These are phyloP conservation scores for Cnidoscolus chayamansa DNA, from an alignment of 441 rosid species.

Conservation along the genomic window DNA sequence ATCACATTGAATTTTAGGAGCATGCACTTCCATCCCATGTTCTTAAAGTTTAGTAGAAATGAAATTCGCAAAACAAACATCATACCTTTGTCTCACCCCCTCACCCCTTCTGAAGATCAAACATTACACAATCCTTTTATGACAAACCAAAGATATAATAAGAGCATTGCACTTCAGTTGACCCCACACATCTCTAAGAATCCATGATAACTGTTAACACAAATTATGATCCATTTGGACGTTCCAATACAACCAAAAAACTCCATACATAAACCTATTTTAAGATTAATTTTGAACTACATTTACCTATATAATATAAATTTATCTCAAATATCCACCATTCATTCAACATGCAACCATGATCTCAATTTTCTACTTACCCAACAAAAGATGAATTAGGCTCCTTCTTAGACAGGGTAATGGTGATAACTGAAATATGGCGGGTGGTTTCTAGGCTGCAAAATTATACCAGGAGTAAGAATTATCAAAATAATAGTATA, in stretches of 20 bases:
- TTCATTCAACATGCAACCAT: background rate
- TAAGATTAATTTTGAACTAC: too few species aligned
- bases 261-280: too few species aligned
- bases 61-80: too few species aligned
- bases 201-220: background rate
- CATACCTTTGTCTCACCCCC: too few species aligned
- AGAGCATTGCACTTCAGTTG: background rate
- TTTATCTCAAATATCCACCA: background rate
- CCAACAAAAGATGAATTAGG: constrained; percentile 58
- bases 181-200: background rate
- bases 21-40: too few species aligned
- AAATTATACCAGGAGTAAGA: background rate
- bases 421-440: constrained; percentile 65
- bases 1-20: background rate
- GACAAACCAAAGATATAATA: background rate
- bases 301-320: background rate
- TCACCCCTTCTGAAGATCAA: too few species aligned
- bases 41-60: too few species aligned
- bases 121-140: too few species aligned
- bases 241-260: too few species aligned
- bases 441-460: constrained; percentile 67
- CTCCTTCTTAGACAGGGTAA: constrained; percentile 57
- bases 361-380: constrained; percentile 32
- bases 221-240: background rate
- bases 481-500: background rate